phyloP scores from a whole-genome alignment of 176 grass and related monocot genomes.

The Aegilops sharonensis region DNA sequence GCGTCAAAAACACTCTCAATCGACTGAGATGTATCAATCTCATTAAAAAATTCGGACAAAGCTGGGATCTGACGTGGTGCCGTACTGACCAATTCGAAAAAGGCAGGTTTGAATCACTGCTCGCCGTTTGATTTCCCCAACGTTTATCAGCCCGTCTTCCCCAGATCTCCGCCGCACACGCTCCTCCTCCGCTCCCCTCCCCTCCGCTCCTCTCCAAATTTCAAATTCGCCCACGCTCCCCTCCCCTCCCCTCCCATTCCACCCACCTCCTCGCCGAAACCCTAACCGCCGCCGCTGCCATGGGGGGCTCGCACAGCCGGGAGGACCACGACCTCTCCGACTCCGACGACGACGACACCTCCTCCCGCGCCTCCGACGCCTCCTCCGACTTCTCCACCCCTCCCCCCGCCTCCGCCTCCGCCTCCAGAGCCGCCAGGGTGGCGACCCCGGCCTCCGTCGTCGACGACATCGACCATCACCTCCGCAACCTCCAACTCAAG shows the following conservation, averaged over 20 bases:
- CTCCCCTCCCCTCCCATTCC: background rate
- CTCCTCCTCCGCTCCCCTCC: background rate
- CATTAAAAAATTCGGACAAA: background rate
- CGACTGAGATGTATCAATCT: too few species aligned
- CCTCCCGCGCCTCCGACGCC: slow-evolving; percentile 32
- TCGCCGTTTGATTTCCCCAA: background rate
- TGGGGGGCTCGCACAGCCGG: slow-evolving; percentile 89
- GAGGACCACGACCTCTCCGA: slow-evolving; percentile 72
- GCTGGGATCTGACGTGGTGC: background rate
- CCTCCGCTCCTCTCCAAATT: slow-evolving; percentile 44
- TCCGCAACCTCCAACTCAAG: slow-evolving; percentile 73
- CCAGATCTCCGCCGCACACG: slow-evolving; percentile 19
- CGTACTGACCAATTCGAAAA: background rate
- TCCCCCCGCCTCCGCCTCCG: slow-evolving; percentile 46
- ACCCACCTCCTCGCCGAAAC: slow-evolving; percentile 31
- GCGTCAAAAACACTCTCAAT: too few species aligned
- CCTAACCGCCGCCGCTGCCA: slow-evolving; percentile 47
- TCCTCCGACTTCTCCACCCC: slow-evolving; percentile 56
- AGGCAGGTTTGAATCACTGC: background rate
- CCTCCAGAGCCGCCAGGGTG: background rate
- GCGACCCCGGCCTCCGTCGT: slow-evolving; percentile 61
- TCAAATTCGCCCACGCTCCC: slow-evolving; percentile 52
- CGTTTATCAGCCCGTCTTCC: background rate
- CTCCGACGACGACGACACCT: slow-evolving; percentile 59
- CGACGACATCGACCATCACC: slow-evolving; percentile 70